phyloP scores from a whole-genome alignment of 441 rosid species.

The Euphorbia celastroides region DNA sequence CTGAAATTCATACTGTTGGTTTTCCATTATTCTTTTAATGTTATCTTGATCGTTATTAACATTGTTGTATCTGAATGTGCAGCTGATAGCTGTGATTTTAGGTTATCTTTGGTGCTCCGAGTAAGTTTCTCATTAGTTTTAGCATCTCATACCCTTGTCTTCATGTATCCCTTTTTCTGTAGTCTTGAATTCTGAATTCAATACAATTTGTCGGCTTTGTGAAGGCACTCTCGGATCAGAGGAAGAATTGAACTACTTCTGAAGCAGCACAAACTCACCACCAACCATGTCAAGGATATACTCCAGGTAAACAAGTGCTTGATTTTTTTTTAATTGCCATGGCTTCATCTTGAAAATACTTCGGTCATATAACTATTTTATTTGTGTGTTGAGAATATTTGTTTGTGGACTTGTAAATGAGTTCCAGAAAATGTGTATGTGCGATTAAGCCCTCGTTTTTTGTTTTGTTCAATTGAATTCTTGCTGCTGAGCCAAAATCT shows the following conservation, averaged over 20 bases:
- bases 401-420: background rate
- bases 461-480: background rate
- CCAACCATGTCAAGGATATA: slow-evolving; percentile 63
- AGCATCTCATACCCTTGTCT: slow-evolving; percentile 1
- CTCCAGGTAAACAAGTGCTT: slow-evolving; percentile 59
- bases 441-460: background rate
- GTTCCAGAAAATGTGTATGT: background rate
- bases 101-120: slow-evolving; percentile 97
- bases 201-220: slow-evolving; percentile 5
- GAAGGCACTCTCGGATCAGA: slow-evolving; percentile 71
- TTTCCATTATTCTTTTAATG: background rate
- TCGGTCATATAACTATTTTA: background rate
- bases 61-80: slow-evolving; percentile 30
- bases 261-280: slow-evolving; percentile 85
- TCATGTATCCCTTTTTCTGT: slow-evolving; percentile 2
- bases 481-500: background rate
- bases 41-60: slow-evolving; percentile 8
- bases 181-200: background rate
- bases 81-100: slow-evolving; percentile 76
- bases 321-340: background rate
- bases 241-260: slow-evolving; percentile 83
- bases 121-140: slow-evolving; percentile 41
- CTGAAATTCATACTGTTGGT: background rate
- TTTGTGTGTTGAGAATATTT: background rate
- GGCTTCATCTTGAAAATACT: background rate